Evolutionary conservation across 2,329 filamentous ascomycete species (phyloP).

Genomic region (Nemania sp.): DNA sequence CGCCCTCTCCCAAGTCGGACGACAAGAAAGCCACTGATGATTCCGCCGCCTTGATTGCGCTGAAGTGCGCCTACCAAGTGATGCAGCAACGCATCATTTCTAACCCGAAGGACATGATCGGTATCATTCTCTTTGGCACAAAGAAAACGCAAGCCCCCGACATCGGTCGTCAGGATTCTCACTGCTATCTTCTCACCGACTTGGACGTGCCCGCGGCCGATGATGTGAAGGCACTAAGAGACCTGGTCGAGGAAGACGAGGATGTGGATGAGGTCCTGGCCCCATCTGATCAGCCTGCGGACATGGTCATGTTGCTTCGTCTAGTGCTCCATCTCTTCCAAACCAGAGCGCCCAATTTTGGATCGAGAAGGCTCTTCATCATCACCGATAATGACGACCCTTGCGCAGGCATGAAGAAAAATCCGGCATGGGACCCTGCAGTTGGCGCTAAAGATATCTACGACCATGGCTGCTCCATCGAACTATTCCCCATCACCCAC

Average conservation of each 20-base stretch:
- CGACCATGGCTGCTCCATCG: slow-evolving; percentile 87
- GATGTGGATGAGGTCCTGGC: slow-evolving; percentile 70
- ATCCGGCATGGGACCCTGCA: slow-evolving; percentile 73
- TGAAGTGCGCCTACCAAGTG: slow-evolving; percentile 92
- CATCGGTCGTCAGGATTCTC: slow-evolving; percentile 71
- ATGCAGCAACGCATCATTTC: slow-evolving; percentile 99
- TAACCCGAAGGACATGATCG: slow-evolving; percentile 96
- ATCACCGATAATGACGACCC: slow-evolving; percentile 94
- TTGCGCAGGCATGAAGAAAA: slow-evolving; percentile 75
- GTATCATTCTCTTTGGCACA: slow-evolving; percentile 89
- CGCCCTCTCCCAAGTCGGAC: slow-evolving; percentile 63
- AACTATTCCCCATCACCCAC: slow-evolving; percentile 86
- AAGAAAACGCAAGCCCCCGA: slow-evolving; percentile 49
- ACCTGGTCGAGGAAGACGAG: slow-evolving; percentile 77
- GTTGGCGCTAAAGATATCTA: slow-evolving; percentile 94
- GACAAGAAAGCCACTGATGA: slow-evolving; percentile 79
- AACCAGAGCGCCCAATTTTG: slow-evolving; percentile 91
- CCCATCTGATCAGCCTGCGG: slow-evolving; percentile 69
- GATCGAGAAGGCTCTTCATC: slow-evolving; percentile 89
- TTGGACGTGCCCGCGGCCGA: slow-evolving; percentile 84
- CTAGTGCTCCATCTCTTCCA: slow-evolving; percentile 97
- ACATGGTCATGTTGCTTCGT: slow-evolving; percentile 89
- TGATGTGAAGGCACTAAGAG: slow-evolving; percentile 80
- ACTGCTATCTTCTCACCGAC: slow-evolving; percentile 90
- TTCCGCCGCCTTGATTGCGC: slow-evolving; percentile 77